Percentiles rank a stretch among this genome's conserved stretches.
Conservation (phyloP, 2,329 filamentous ascomycete genomes). For the Cercospora sp. region DNA sequence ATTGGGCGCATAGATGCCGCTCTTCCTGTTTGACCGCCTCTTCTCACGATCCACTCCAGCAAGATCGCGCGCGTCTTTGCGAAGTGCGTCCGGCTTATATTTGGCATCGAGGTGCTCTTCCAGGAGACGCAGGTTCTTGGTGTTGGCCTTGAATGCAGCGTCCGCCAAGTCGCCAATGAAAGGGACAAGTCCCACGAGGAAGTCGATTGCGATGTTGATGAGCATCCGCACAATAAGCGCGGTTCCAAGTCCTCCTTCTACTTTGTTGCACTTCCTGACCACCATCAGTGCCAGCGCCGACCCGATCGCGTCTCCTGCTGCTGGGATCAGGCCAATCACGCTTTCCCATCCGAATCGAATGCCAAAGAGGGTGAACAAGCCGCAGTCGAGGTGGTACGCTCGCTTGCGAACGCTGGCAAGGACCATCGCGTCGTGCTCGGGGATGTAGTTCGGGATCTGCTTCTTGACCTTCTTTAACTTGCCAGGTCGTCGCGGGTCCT, state of each 20-base stretch:
- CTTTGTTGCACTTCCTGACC: conserved; percentile 67
- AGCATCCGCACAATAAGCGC: conserved; percentile 69
- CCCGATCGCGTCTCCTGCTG: conserved; percentile 75
- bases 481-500: conserved; percentile 68
- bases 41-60: conserved; percentile 34
- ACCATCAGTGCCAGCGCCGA: conserved; percentile 73
- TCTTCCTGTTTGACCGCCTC: conserved; percentile 38
- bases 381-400: conserved; percentile 83
- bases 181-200: conserved; percentile 70
- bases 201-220: conserved; percentile 74
- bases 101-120: conserved; percentile 68
- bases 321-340: conserved; percentile 79
- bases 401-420: conserved; percentile 82
- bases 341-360: conserved; percentile 87
- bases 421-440: conserved; percentile 75
- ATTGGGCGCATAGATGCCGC: conserved; percentile 37
- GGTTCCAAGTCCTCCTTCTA: conserved; percentile 73
- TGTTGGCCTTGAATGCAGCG: conserved; percentile 72
- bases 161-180: conserved; percentile 76
- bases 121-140: conserved; percentile 69
- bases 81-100: conserved; percentile 52
- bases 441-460: conserved; percentile 78
- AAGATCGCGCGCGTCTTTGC: conserved; percentile 31
- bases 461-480: conserved; percentile 84
- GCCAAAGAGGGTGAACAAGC: conserved; percentile 76